A percentile compares a stretch with the other conserved stretches of the same genome.
These are phyloP conservation scores for Lumnitzera littorea DNA, from an alignment of 345 rosid genomes.

Conservation along the genomic window DNA sequence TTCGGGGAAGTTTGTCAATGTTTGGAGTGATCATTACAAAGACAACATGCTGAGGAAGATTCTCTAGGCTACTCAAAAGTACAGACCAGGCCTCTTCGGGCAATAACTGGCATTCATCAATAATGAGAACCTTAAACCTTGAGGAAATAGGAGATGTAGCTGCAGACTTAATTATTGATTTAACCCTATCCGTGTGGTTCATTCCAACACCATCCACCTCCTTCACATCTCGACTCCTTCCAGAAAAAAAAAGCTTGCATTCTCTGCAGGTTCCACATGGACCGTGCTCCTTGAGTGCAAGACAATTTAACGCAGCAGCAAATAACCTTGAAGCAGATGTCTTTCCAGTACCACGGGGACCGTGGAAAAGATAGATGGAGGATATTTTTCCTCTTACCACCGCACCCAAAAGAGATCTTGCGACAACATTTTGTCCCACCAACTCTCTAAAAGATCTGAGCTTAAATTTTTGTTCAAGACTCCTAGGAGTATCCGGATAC, in stretches of 20 bases:
- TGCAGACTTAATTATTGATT: slow-evolving; percentile 67
- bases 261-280: slow-evolving; percentile 90
- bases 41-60: slow-evolving; percentile 55
- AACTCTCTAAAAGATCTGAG: slow-evolving; percentile 75
- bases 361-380: slow-evolving; percentile 75
- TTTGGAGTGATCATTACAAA: slow-evolving; percentile 80
- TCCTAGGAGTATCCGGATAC: slow-evolving; percentile 43
- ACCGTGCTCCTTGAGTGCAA: slow-evolving; percentile 57
- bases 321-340: slow-evolving; percentile 83
- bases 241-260: slow-evolving; percentile 56
- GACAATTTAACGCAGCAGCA: slow-evolving; percentile 90
- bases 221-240: slow-evolving; percentile 58
- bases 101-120: slow-evolving; percentile 89
- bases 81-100: slow-evolving; percentile 69
- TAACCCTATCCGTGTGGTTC: slow-evolving; percentile 42
- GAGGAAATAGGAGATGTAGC: slow-evolving; percentile 60
- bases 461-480: slow-evolving; percentile 67
- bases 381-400: slow-evolving; percentile 66
- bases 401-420: slow-evolving; percentile 68
- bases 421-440: slow-evolving; percentile 81
- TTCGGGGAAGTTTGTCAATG: slow-evolving; percentile 70
- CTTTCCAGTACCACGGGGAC: slow-evolving; percentile 94
- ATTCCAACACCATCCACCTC: slow-evolving; percentile 73
- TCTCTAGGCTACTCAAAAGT: slow-evolving; percentile 58
- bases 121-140: slow-evolving; percentile 61